A percentile compares a stretch with the other conserved stretches of the same genome.
Evolutionary conservation across 306 rosid genomes (phyloP).

Genomic region (Herpetospermum pedunculosum): DNA sequence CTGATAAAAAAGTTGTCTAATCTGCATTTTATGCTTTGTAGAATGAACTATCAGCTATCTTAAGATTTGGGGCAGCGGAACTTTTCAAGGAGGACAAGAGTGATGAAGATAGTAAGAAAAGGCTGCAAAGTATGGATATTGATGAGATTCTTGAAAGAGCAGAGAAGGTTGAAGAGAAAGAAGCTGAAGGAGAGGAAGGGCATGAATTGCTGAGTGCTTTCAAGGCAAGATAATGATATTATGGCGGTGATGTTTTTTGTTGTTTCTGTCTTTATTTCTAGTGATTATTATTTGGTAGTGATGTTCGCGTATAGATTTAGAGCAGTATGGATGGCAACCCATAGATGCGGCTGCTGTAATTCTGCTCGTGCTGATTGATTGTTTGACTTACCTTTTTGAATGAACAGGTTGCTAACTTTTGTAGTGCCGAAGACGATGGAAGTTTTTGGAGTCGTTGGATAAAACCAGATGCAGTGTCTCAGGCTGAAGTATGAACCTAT

Average conservation of each 20-base stretch:
- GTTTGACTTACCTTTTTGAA: not conserved
- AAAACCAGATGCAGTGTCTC: conserved; percentile 70
- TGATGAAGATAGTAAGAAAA: conserved; percentile 95
- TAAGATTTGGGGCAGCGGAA: conserved; percentile 98
- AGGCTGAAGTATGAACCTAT: conserved; percentile 69
- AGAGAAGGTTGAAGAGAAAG: conserved; percentile 95
- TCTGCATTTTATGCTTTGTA: conserved; percentile 21
- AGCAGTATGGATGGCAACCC: not conserved
- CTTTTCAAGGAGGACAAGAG: conserved; percentile 93
- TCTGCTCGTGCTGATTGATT: not conserved
- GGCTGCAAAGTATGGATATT: conserved; percentile 82
- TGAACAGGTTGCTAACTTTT: conserved; percentile 81
- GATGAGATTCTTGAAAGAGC: conserved; percentile 99
- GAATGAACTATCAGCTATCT: conserved; percentile 92
- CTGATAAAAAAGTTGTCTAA: not conserved
- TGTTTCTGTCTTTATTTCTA: not conserved
- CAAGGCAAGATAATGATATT: conserved; percentile 51
- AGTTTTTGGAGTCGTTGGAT: conserved; percentile 99
- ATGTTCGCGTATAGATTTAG: not conserved
- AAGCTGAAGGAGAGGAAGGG: conserved; percentile 56
- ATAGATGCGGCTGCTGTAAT: not conserved
- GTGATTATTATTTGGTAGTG: not conserved
- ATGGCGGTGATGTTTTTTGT: not conserved
- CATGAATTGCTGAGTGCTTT: conserved; percentile 83
- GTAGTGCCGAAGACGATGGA: conserved; percentile 86